A percentile compares a stretch with the other conserved stretches of the same genome.
These are phyloP conservation scores for Microdochium nivale DNA, from an alignment of 2,329 filamentous ascomycete species.

Conservation along the genomic window DNA sequence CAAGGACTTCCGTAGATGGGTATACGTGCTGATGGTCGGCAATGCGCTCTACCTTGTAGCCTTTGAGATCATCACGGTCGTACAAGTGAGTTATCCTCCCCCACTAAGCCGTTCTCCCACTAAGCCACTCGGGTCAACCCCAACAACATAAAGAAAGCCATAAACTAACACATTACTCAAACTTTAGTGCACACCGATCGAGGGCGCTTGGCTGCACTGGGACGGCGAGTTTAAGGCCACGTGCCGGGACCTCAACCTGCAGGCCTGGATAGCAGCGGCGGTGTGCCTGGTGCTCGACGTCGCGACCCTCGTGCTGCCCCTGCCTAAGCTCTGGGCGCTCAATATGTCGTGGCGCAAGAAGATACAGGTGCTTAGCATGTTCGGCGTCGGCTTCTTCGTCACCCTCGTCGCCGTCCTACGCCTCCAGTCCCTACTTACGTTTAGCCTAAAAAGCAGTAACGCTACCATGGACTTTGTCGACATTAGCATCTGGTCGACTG, in stretches of 20 bases:
- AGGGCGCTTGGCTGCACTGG: constrained; percentile 21
- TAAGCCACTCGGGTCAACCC: no score
- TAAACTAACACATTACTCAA: no score
- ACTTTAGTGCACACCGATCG: constrained; percentile 20
- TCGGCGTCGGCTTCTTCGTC: constrained; percentile 23
- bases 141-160: no score
- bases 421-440: constrained; percentile 15
- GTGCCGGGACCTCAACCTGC: constrained; percentile 21
- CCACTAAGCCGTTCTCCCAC: no score
- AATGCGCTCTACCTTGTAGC: constrained; percentile 15
- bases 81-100: no score
- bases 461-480: constrained; percentile 21
- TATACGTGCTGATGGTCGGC: constrained; percentile 17
- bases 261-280: constrained; percentile 21
- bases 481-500: constrained; percentile 21
- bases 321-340: constrained; percentile 18
- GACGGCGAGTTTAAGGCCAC: constrained; percentile 19
- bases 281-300: constrained; percentile 22
- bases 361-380: constrained; percentile 23
- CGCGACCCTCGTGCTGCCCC: constrained; percentile 19
- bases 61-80: constrained; percentile 17
- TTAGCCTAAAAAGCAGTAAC: constrained; percentile 14
- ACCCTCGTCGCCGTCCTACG: constrained; percentile 20
- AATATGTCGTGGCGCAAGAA: constrained; percentile 20
- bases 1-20: constrained; percentile 12